Base-by-base conservation (phyloP, 148 eudicot genomes). In the Tetragonia tetragonoides region DNA sequence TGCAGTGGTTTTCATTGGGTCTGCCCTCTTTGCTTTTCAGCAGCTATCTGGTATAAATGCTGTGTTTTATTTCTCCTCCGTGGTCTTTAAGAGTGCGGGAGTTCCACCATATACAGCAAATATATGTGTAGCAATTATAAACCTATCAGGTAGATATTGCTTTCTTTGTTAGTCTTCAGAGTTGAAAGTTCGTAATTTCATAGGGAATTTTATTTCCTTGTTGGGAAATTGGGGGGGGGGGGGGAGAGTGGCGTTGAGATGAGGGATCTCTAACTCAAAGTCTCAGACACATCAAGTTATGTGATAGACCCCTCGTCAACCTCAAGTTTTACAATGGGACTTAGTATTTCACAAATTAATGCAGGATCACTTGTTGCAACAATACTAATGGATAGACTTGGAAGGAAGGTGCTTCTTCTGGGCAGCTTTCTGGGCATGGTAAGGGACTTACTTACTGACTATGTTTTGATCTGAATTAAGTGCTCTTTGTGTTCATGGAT, bases 11-110 rank as follows among this genome's bases (percentile, higher is more conserved):
- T 89, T 91, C 85, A 86, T 89, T 67, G 97, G 97, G 41, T 85
- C 95, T 62, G 82, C 78, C 83, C 88, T 93, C 74, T 90, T 88
- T 88, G 95, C 90, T 79, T 85, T 93, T 66, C 97, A 93, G 85
- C 97, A 93, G 83, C 83, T 93, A 79, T 93, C 97, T 54, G 97
- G 97, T 47, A 91, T 93, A 87, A 93, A 93, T 83, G 93, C 97
- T 77, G 92, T 93, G 70, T 93, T 93, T 87, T 93, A 89, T 86
- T 93, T 93, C 88, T 93, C 97, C 59, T 93, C 97, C 75, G 85
- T 89, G 74, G 97, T 93, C 57, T 93, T 93, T 86, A 88, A 69
- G 79, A 87, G 85, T 62, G 93, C 90, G 12, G 97, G 95, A 74
- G 93, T 93, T 41, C 87, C 97, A 62, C 79, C 97, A 73, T 87